Evolutionary conservation across 305 asterid species (phyloP).

Genomic region (Rubia tinctorum): DNA sequence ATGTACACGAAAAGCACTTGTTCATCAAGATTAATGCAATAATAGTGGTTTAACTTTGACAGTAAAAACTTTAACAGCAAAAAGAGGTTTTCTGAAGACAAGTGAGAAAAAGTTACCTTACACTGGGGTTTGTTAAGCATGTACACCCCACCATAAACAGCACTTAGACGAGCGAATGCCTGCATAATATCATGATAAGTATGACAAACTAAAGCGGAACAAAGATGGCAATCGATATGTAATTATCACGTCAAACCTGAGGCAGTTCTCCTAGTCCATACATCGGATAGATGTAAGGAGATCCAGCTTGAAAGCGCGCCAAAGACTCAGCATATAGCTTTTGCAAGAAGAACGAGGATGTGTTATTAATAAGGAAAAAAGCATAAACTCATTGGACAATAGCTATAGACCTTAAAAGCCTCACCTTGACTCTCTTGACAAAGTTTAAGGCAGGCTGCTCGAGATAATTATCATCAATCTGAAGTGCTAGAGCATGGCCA

Average conservation of each 20-base stretch:
- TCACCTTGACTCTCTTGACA: conserved; percentile 87
- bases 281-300: conserved; percentile 94
- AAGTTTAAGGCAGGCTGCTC: conserved; percentile 78
- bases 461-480: conserved; percentile 65
- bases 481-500: conserved; percentile 94
- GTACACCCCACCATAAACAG: conserved; percentile 97
- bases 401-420: conserved; percentile 3
- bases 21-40: not conserved
- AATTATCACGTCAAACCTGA: conserved; percentile 52
- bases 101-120: conserved; percentile 45
- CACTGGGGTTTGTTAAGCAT: conserved; percentile 97
- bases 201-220: not conserved
- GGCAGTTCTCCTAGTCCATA: conserved; percentile 97
- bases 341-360: conserved; percentile 18
- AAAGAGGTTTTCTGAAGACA: not conserved
- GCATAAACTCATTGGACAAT: not conserved
- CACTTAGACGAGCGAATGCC: conserved; percentile 99
- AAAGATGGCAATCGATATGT: conserved; percentile 9
- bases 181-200: conserved; percentile 25
- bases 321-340: conserved; percentile 94
- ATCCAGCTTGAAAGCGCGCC: conserved; percentile 94
- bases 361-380: too few relatives aligned
- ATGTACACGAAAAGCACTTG: not conserved
- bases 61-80: not conserved
- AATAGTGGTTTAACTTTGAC: not conserved